A percentile compares a stretch with the other conserved stretches of the same genome.
Conservation (phyloP, 306 rosid species). For the Cucumis sativus region Cucumber_9930_V3 NC_026659.2:14199501-14200000, state of each 20-base stretch:
- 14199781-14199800: not conserved
- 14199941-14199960: too few species aligned
- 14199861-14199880: too few species aligned
- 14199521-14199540: conserved; percentile 49
- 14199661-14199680: not conserved
- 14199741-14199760: not conserved
- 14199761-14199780: not conserved
- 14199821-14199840: too few species aligned
- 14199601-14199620: not conserved
- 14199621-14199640: not conserved
- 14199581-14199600: not conserved
- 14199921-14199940: too few species aligned
- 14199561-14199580: not conserved
- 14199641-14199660: not conserved
- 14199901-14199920: too few species aligned
- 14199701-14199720: not conserved
- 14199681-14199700: not conserved
- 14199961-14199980: too few species aligned
- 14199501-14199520: conserved; percentile 36
- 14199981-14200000: too few species aligned
- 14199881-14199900: too few species aligned
- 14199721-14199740: not conserved
- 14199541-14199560: not conserved
- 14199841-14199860: too few species aligned
- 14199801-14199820: not conserved